Evolutionary conservation across 768 basidiomycete species (phyloP), one percentile per base, ranked within the genome.

Genomic region (Rhodotorula diobovata): DNA sequence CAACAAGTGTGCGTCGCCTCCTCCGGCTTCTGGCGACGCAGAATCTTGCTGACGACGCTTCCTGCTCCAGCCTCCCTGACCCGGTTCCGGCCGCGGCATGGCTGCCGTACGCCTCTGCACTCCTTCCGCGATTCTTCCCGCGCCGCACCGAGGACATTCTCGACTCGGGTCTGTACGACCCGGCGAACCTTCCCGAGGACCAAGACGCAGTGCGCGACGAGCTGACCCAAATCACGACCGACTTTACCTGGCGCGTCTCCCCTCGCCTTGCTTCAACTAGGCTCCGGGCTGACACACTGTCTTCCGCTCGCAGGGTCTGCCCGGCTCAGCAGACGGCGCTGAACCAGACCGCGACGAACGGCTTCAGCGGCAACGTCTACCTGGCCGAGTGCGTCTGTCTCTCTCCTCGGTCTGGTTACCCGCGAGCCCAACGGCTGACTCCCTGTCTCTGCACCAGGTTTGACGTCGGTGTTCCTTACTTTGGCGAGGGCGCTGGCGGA

Each of bases 121-220:
- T 84, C 39, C 84, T 86, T 59, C 67, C 82, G 2, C 74, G 68
- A 2, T 82, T 84, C 18, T 84, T 90, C 79, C 23, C 84, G 86
- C 34, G 83, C 85, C 18, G 70, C 76, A 35, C 76, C 77, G 30
- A 79, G 88, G 43, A 75, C 85, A 56, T 75, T 79, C 35, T 85
- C 34, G 37, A 30, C 4, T 70, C 67, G 16, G 66, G 71, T 1
- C 53, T 71, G 21, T 77, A 75, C 62, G 35, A 64, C 37, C 45
- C 63, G 6, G 7, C 51, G n/a, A 35, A 34, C 7, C 16, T 61
- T 23, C 6, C 32, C 0, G n/a, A 11, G 25, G 63, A 63, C 28
- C 7, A 15, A 14, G 64, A 68, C n/a, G 58, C 63, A 10, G n/a
- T 53, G 14, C 39, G 59, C 25, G n/a, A 37, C 8, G 20, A 63